Conservation (phyloP, 225 moss, liverwort and hornwort genomes). For the Takakia lepidozioides region DNA sequence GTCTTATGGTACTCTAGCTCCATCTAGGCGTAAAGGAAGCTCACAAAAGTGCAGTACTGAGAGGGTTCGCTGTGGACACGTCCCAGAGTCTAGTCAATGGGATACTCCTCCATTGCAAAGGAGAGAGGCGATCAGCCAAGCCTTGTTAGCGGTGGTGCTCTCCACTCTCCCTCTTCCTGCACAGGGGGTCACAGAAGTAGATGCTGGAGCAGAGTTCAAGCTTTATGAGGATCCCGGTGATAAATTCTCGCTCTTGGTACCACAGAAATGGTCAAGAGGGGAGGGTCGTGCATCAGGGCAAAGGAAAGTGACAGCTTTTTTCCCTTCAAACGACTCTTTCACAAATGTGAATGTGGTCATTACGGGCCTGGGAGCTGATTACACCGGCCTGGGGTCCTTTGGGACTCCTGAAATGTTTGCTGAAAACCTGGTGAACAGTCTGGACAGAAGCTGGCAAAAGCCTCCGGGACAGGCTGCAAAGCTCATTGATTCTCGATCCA, state of each 20-base stretch:
- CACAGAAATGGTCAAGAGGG: slow-evolving; percentile 81
- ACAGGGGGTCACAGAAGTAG: slow-evolving; percentile 33
- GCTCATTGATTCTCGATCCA: slow-evolving; percentile 47
- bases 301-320: slow-evolving; percentile 94
- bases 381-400: slow-evolving; percentile 81
- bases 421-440: slow-evolving; percentile 94
- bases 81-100: slow-evolving; percentile 17
- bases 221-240: slow-evolving; percentile 65
- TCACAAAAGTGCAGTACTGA: too few species aligned
- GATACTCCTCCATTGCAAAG: slow-evolving; percentile 23
- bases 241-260: slow-evolving; percentile 72
- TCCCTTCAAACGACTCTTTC: slow-evolving; percentile 46
- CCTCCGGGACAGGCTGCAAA: slow-evolving; percentile 83
- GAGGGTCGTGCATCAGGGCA: slow-evolving; percentile 59
- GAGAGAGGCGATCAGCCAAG: slow-evolving; percentile 39
- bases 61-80: slow-evolving; percentile 34
- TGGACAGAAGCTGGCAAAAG: slow-evolving; percentile 91
- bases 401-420: slow-evolving; percentile 79
- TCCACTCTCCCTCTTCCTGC: slow-evolving; percentile 32
- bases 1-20: too few species aligned
- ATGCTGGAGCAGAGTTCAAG: slow-evolving; percentile 29
- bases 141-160: slow-evolving; percentile 30
- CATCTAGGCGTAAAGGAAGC: too few species aligned
- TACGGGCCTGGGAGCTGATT: slow-evolving; percentile 89
- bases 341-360: slow-evolving; percentile 88